A percentile compares a stretch with the other conserved stretches of the same genome.
Evolutionary conservation across 331 rosid genomes (phyloP).

Genomic region (Ulmus americana): DNA sequence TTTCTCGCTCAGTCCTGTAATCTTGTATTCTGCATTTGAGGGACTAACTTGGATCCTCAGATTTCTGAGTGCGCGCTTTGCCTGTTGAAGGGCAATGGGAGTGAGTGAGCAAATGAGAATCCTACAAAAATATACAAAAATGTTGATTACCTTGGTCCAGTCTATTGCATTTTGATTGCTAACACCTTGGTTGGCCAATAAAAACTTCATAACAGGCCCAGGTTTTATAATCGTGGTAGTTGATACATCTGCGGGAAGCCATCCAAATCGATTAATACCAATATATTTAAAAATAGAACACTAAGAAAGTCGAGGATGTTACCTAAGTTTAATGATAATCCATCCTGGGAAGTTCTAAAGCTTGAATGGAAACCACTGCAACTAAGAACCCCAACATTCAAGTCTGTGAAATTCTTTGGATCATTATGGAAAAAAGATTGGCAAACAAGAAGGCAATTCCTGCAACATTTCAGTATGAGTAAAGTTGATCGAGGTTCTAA

Average conservation of each 20-base stretch:
- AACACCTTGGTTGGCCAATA: slow-evolving; percentile 68
- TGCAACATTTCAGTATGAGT: slow-evolving; percentile 27
- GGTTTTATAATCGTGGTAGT: slow-evolving; percentile 83
- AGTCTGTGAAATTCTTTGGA: slow-evolving; percentile 47
- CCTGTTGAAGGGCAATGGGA: slow-evolving; percentile 34
- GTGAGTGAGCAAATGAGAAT: background rate
- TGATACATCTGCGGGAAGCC: slow-evolving; percentile 57
- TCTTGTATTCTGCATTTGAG: slow-evolving; percentile 65
- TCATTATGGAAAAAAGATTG: slow-evolving; percentile 80
- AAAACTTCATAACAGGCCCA: slow-evolving; percentile 83
- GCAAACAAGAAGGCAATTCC: slow-evolving; percentile 88
- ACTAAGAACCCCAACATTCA: slow-evolving; percentile 87
- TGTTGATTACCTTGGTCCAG: slow-evolving; percentile 67
- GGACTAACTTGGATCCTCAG: slow-evolving; percentile 68
- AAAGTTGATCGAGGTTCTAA: background rate
- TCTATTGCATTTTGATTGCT: slow-evolving; percentile 58
- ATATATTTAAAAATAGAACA: background rate
- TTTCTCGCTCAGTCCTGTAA: slow-evolving; percentile 71
- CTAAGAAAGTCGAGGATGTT: background rate
- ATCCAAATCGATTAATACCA: background rate
- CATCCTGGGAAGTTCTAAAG: slow-evolving; percentile 81
- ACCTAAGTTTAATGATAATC: slow-evolving; percentile 80
- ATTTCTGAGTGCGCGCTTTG: slow-evolving; percentile 66
- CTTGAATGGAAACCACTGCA: slow-evolving; percentile 91
- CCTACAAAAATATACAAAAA: background rate